Evolutionary conservation across 1,284 basidiomycete genomes (phyloP).

Genomic region (Tilletia indica): DNA sequence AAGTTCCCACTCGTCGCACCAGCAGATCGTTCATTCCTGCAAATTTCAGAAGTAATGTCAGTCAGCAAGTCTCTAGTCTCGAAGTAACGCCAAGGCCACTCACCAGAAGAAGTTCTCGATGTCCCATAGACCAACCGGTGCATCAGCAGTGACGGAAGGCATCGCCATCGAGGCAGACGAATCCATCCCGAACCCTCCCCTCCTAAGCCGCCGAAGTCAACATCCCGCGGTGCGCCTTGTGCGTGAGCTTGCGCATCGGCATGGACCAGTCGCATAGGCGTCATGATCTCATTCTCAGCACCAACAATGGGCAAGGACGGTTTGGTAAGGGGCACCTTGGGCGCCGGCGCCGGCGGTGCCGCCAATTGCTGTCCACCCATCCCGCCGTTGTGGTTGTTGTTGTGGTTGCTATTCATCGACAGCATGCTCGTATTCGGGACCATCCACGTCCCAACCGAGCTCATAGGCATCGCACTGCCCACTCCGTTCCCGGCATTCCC

Average conservation of each 20-base stretch:
- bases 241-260: background rate
- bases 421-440: background rate
- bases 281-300: conserved; percentile 15
- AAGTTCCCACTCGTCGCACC: background rate
- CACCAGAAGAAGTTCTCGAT: conserved; percentile 17
- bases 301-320: no score
- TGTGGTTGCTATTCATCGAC: no score
- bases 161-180: background rate
- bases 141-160: background rate
- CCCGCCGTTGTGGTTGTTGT: no score
- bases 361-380: no score
- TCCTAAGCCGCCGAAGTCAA: background rate
- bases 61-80: no score
- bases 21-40: conserved; percentile 14
- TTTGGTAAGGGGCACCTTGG: no score
- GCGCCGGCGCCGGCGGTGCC: no score
- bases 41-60: background rate
- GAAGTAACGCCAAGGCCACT: background rate
- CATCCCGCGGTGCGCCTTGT: background rate
- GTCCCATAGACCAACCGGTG: conserved; percentile 13
- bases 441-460: conserved; percentile 13
- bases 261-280: conserved; percentile 9
- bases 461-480: background rate
- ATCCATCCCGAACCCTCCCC: background rate
- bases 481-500: background rate